phyloP scores from a whole-genome alignment of 2,329 filamentous ascomycete species.

The Clarireedia paspali region DNA sequence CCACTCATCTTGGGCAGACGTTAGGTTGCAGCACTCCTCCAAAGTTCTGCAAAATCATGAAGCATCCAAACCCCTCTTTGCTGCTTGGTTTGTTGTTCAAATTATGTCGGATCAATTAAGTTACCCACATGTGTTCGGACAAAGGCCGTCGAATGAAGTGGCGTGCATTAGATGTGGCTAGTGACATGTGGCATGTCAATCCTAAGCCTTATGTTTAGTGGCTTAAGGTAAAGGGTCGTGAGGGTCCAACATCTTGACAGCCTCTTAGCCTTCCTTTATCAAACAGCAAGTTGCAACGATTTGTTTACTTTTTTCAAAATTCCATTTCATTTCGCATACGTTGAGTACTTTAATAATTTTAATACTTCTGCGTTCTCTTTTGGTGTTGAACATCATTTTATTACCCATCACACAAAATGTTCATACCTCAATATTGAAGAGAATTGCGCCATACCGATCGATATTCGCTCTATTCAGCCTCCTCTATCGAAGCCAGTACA shows the following conservation, averaged over 20 bases:
- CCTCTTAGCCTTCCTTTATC: background rate
- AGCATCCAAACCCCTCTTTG: background rate
- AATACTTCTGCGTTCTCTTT: background rate
- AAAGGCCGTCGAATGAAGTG: slow-evolving; percentile 6
- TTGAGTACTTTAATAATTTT: background rate
- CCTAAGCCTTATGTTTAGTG: no score
- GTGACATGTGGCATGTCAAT: slow-evolving; percentile 2
- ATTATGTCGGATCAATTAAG: background rate
- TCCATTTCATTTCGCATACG: background rate
- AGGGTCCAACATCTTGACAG: background rate
- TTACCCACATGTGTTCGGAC: background rate
- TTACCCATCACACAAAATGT: background rate
- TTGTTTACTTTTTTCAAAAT: background rate
- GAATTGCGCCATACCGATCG: slow-evolving; percentile 15
- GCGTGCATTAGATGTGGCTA: slow-evolving; percentile 18
- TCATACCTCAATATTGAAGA: background rate
- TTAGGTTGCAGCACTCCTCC: slow-evolving; percentile 11
- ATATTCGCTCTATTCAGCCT: slow-evolving; percentile 11
- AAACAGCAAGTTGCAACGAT: background rate
- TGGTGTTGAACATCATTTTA: no score
- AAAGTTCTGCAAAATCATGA: slow-evolving; percentile 3
- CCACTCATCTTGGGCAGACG: slow-evolving; percentile 28
- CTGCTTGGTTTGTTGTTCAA: slow-evolving; percentile 9
- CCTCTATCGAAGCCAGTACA: background rate
- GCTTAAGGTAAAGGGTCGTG: no score